A percentile compares a stretch with the other conserved stretches of the same genome.
phyloP scores from a whole-genome alignment of 345 rosid genomes.

The Syzygium aromaticum region DNA sequence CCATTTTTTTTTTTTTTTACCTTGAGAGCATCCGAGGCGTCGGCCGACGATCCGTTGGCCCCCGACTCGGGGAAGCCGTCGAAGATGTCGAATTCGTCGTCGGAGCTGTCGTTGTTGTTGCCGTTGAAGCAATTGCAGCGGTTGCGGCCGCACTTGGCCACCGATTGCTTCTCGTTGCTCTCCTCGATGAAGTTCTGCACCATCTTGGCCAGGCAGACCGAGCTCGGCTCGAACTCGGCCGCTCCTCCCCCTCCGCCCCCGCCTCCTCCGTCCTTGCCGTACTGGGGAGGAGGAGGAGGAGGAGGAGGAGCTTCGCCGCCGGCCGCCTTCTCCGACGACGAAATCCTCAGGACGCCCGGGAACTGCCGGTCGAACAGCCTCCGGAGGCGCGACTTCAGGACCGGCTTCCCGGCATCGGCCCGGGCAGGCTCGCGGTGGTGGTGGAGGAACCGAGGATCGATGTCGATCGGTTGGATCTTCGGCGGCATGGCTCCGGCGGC shows the following conservation, averaged over 20 bases:
- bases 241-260: not conserved
- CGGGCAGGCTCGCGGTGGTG: conserved; percentile 14
- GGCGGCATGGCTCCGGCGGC: conserved; percentile 26
- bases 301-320: conserved; percentile 25
- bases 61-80: conserved; percentile 31
- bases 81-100: conserved; percentile 67
- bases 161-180: conserved; percentile 59
- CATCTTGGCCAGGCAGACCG: conserved; percentile 81
- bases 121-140: conserved; percentile 97
- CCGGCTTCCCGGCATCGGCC: conserved; percentile 44
- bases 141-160: conserved; percentile 59
- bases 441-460: conserved; percentile 19
- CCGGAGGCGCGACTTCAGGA: conserved; percentile 55
- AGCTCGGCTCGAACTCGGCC: conserved; percentile 83
- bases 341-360: conserved; percentile 35
- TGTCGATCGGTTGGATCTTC: conserved; percentile 70
- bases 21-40: conserved; percentile 61
- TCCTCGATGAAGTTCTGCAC: conserved; percentile 88
- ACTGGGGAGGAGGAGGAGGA: not conserved
- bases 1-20: conserved; percentile 21
- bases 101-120: conserved; percentile 66
- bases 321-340: conserved; percentile 35
- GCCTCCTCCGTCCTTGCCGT: conserved; percentile 19
- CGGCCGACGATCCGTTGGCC: conserved; percentile 34
- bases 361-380: conserved; percentile 65